These are phyloP conservation scores for Pichia insulana DNA, from an alignment of 805 yeast species.

Conservation along the genomic window DNA sequence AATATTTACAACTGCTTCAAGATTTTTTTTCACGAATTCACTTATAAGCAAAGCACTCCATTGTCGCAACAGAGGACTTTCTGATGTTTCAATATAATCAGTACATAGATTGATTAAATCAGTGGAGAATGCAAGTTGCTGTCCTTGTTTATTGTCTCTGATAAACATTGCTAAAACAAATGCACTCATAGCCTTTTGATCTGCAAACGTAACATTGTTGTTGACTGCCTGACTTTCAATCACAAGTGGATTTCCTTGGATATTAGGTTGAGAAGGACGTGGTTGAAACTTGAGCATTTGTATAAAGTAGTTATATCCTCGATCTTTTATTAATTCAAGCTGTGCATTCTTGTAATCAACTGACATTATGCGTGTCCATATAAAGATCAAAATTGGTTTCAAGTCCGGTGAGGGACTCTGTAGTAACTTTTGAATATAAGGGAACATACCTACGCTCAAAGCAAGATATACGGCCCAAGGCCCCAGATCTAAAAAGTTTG, in stretches of 20 bases:
- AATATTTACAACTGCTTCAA: constrained; percentile 67
- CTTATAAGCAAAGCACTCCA: constrained; percentile 83
- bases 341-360: constrained; percentile 87
- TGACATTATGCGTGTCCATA: constrained; percentile 97
- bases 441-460: constrained; percentile 89
- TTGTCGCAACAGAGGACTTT: constrained; percentile 79
- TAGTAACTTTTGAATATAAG: constrained; percentile 79
- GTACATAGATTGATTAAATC: constrained; percentile 65
- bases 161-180: constrained; percentile 81
- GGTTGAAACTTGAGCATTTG: constrained; percentile 52
- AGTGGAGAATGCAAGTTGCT: constrained; percentile 64
- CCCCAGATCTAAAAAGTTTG: constrained; percentile 85
- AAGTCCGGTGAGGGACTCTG: constrained; percentile 95
- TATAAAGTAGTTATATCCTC: constrained; percentile 81
- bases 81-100: constrained; percentile 58
- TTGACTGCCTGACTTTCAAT: constrained; percentile 32
- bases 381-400: constrained; percentile 87
- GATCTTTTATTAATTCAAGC: constrained; percentile 84
- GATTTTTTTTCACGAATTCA: constrained; percentile 63
- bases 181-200: constrained; percentile 93
- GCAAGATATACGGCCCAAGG: constrained; percentile 97
- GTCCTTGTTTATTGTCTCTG: constrained; percentile 71
- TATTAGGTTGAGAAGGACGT: constrained; percentile 15
- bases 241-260: constrained; percentile 18
- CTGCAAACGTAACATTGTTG: constrained; percentile 40